Evolutionary conservation across 1,139 yeast species (phyloP), one percentile per base, ranked within the genome.

Genomic region (Geotrichum phurueaensis): DNA sequence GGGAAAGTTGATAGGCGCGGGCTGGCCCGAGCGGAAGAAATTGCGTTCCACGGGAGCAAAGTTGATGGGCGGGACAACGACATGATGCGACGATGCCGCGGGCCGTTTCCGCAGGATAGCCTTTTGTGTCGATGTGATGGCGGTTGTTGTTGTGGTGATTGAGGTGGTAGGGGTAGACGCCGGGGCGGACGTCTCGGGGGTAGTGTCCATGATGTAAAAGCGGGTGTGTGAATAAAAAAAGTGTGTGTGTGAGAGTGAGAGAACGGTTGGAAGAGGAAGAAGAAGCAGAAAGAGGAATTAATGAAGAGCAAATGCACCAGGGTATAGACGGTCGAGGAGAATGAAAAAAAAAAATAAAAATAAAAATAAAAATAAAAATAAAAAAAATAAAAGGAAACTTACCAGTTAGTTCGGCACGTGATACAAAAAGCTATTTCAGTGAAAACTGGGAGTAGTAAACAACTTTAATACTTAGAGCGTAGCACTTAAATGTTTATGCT

Each of bases 31-130:
- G 53, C 99, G 77, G 73, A 91, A 94, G 57, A 94, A 77, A 66
- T 86, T 85, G 61, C 85, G 81, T 70, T 94, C 98, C 15, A 94
- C 98, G 0, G 98, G 97, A 66, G 97, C 88, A 72, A 94, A 94
- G 74, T 94, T 94, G 65, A 91, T 76, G 0, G 99, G 99, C 2
- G 99, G 98, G 3, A 94, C 92, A 57, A 90, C 86, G 12, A 52
- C 92, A 76, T 29, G 49, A 22, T 27, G 27, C 27, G n/a, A 27
- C 25, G 43, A 27, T 12, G 53, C 39, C 23, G 39, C 31, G 47
- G 27, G 43, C 18, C 27, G 20, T 20, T 22, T 20, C 27, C 25
- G 27, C 27, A 23, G 29, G 15, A 22, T 27, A n/a, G 9, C 10
- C 10, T 20, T 33, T 13, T n/a, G 45, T 13, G 43, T 36, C n/a